A percentile compares a stretch with the other conserved stretches of the same genome.
These are phyloP conservation scores for Tolypocladium guangdongense DNA, from an alignment of 2,329 filamentous ascomycete species.

Conservation along the genomic window DNA sequence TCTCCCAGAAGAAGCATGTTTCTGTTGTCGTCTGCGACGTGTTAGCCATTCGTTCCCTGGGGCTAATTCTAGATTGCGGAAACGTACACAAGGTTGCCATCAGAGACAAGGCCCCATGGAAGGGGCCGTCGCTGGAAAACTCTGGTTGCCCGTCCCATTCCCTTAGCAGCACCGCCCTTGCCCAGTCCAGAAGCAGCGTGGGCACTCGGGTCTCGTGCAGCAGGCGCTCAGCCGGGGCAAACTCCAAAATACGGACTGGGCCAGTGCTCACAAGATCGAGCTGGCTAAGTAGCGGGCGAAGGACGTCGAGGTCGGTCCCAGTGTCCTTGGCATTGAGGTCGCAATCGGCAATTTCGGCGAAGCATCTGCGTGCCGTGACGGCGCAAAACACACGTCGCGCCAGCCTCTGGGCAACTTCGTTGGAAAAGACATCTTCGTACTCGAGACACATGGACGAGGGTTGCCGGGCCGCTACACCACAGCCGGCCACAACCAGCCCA, in stretches of 20 bases:
- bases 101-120: constrained; percentile 67
- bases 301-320: constrained; percentile 27
- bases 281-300: constrained; percentile 39
- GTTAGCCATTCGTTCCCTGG: constrained; percentile 6
- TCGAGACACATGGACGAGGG: constrained; percentile 41
- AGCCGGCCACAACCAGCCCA: constrained; percentile 37
- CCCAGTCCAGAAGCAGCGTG: constrained; percentile 56
- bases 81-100: constrained; percentile 61
- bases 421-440: constrained; percentile 52
- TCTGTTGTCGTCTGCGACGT: constrained; percentile 45
- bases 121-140: constrained; percentile 57
- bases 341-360: constrained; percentile 31
- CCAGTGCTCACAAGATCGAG: constrained; percentile 40
- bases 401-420: constrained; percentile 48
- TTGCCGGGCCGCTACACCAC: constrained; percentile 34
- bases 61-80: background rate
- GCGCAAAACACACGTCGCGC: constrained; percentile 48
- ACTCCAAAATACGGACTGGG: constrained; percentile 33
- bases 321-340: constrained; percentile 22
- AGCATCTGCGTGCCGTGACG: constrained; percentile 40
- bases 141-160: constrained; percentile 72
- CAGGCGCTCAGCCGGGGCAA: constrained; percentile 38
- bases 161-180: constrained; percentile 61
- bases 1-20: constrained; percentile 54
- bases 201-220: constrained; percentile 47